These are phyloP conservation scores for Fusarium veterinarium DNA, from an alignment of 2,329 filamentous ascomycete genomes.

Conservation along the genomic window DNA sequence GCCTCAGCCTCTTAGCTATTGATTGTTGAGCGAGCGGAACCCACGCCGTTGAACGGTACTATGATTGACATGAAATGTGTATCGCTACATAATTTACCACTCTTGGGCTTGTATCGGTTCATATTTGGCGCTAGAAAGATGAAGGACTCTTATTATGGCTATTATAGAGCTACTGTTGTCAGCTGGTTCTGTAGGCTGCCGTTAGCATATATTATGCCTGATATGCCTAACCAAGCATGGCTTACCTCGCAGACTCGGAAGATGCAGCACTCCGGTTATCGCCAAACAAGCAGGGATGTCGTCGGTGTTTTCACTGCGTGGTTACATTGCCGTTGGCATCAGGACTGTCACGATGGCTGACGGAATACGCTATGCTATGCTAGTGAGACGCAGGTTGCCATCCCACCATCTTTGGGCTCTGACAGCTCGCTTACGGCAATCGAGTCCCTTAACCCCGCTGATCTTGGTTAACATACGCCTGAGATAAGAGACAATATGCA, in stretches of 20 bases:
- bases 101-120: neutral
- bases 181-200: neutral
- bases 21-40: neutral
- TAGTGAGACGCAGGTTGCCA: neutral
- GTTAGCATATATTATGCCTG: neutral
- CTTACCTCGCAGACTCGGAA: neutral
- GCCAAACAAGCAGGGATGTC: conserved; percentile 21
- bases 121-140: neutral
- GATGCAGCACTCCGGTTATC: neutral
- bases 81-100: neutral
- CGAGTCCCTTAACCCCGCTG: neutral
- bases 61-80: conserved; percentile 4
- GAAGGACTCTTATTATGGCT: neutral
- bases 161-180: neutral
- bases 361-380: conserved; percentile 5
- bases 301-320: conserved; percentile 1
- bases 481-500: conserved; percentile 31
- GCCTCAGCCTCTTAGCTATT: neutral
- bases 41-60: neutral
- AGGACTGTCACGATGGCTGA: conserved; percentile 2
- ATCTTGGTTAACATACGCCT: neutral
- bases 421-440: conserved; percentile 37
- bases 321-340: conserved; percentile 15
- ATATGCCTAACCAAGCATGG: conserved; percentile 1
- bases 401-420: conserved; percentile 15